Base-by-base conservation (phyloP, 1,139 yeast species). In the Magnusiomyces fungicola region DNA sequence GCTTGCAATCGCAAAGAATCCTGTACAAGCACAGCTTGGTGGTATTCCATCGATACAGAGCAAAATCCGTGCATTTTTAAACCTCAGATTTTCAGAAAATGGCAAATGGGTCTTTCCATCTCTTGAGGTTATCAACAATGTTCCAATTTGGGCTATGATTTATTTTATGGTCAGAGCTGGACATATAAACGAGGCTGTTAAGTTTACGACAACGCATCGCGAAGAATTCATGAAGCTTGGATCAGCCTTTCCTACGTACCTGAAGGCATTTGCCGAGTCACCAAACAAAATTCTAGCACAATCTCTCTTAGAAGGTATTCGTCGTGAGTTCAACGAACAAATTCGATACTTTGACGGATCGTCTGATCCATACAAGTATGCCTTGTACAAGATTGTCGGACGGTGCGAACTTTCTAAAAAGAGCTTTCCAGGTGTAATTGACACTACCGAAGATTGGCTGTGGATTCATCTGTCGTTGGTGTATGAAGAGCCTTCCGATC, bases 371-470 rank as follows among this genome's bases (percentile, higher is more conserved):
- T 92, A 78, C 69, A 84, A 92, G 63, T 84, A 83, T 63, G 94
- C 96, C 0, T 83, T 89, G 4, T 94, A 88, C 71, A 92, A 92
- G 68, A 76, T 92, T 33, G 76, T 92, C 53, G 98, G 98, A 10
- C 83, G 95, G 64, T 89, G 97, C 66, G 96, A 89, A 58, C 70
- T 85, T 55, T 72, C 81, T 9, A 79, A 83, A 59, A 87, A 86
- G 62, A 75, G 80, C n/a, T 75, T 90, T 49, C 94, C 96, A 2
- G 62, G 57, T 18, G 72, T 75, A 25, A 83, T 92, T 45, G 81
- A 90, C 42, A 86, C 95, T 53, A 79, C 90, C 48, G 98, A 92
- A 65, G 98, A 92, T 67, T 92, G 98, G 98, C 68, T 90, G 49
- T 92, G 98, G 99, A 79, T 86, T 63, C 97, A 92, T 67, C 74